These are phyloP conservation scores for Talaromyces liani DNA, from an alignment of 495 filamentous ascomycete species.

Conservation along the genomic window DNA sequence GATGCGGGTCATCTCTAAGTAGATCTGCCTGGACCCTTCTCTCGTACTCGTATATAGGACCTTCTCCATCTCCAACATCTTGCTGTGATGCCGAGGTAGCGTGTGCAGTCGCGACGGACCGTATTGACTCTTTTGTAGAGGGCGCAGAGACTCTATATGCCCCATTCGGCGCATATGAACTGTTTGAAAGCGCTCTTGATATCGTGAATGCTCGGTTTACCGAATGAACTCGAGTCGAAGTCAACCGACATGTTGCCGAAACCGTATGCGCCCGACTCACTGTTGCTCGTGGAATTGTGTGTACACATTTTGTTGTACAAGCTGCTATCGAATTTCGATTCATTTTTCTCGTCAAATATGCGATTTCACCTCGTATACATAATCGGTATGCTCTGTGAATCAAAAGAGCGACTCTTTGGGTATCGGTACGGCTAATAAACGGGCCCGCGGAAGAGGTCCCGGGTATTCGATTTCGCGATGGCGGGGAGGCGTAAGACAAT, in stretches of 20 bases:
- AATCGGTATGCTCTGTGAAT: neutral
- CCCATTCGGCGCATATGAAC: neutral
- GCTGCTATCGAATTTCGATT: neutral
- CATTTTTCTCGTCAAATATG: neutral
- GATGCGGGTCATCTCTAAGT: slow-evolving; percentile 81
- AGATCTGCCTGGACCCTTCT: slow-evolving; percentile 60
- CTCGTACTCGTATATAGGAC: slow-evolving; percentile 85
- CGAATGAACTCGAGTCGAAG: neutral
- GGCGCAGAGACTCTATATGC: neutral
- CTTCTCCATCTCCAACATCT: slow-evolving; percentile 25
- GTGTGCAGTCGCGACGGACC: neutral
- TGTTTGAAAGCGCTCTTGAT: neutral
- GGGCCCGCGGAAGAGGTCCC: neutral
- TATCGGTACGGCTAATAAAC: neutral
- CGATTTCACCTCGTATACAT: neutral
- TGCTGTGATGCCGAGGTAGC: neutral
- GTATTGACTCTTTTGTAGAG: neutral
- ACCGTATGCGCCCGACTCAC: neutral
- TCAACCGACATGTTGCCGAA: neutral
- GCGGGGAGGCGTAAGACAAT: neutral
- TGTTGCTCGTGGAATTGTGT: neutral
- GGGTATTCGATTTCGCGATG: neutral
- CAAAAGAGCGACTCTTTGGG: neutral
- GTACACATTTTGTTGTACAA: neutral
- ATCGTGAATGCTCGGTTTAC: neutral